Percentiles rank a stretch among this genome's conserved stretches.
Evolutionary conservation across 2,329 filamentous ascomycete species (phyloP).

Genomic region (Alternaria gansuensis): DNA sequence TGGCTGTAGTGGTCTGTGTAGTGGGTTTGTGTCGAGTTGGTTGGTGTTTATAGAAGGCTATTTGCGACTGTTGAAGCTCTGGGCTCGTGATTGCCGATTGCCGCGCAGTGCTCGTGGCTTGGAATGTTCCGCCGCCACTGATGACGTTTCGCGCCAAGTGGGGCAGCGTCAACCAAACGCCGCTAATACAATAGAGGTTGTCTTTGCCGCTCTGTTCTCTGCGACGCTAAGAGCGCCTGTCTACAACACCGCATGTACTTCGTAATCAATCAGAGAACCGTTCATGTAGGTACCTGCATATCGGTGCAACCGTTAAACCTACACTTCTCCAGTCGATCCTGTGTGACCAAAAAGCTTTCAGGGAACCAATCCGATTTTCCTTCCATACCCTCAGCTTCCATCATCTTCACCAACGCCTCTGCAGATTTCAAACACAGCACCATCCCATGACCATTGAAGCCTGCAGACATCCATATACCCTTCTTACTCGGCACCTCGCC

Average conservation of each 20-base stretch:
- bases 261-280: background rate
- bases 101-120: slow-evolving; percentile 26
- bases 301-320: slow-evolving; percentile 27
- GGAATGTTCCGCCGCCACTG: slow-evolving; percentile 21
- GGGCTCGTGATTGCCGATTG: slow-evolving; percentile 12
- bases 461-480: slow-evolving; percentile 65
- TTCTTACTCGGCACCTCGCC: slow-evolving; percentile 54
- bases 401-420: slow-evolving; percentile 65
- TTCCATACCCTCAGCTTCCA: slow-evolving; percentile 49
- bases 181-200: no score
- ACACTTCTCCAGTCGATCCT: slow-evolving; percentile 53
- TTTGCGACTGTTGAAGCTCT: slow-evolving; percentile 10
- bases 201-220: no score
- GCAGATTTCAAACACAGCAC: slow-evolving; percentile 69
- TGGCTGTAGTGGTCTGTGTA: background rate
- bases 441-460: slow-evolving; percentile 74
- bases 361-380: slow-evolving; percentile 63
- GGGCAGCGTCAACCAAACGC: slow-evolving; percentile 1
- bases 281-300: background rate
- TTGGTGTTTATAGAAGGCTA: background rate
- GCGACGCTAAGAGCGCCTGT: no score
- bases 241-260: no score
- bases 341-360: slow-evolving; percentile 58
- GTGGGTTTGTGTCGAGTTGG: background rate
- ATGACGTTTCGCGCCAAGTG: slow-evolving; percentile 30